Percentiles rank a stretch among this genome's conserved stretches.
Evolutionary conservation across 2,329 filamentous ascomycete genomes (phyloP).

Genomic region (Calonectria hawksworthii): DNA sequence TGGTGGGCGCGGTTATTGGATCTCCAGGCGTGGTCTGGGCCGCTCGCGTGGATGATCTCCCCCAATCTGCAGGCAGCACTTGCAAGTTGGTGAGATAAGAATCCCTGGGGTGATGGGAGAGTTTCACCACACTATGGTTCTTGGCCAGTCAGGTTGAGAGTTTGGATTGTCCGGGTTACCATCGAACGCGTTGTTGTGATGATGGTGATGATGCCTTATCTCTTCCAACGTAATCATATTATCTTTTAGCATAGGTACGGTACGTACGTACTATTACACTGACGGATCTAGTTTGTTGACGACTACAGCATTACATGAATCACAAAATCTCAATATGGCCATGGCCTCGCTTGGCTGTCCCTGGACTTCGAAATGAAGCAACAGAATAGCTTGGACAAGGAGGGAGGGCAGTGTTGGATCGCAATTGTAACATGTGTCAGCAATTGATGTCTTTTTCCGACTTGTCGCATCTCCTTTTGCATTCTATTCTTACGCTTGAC

Average conservation of each 20-base stretch:
- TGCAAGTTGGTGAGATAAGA: not conserved
- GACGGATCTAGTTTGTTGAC: not conserved
- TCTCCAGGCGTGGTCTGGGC: not conserved
- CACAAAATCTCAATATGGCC: not conserved
- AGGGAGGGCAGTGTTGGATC: not conserved
- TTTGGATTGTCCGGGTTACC: not conserved
- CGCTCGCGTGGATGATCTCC: not conserved
- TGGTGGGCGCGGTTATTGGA: slow-evolving; percentile 32
- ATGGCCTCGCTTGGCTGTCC: not conserved
- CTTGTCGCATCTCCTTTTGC: not conserved
- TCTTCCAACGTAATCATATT: not conserved
- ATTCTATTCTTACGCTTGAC: not conserved
- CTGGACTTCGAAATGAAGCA: not conserved
- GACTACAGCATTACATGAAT: not conserved
- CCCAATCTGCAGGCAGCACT: not conserved
- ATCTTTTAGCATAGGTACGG: not conserved
- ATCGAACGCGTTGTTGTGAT: not conserved
- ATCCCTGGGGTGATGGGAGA: not conserved
- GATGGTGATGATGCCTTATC: not conserved
- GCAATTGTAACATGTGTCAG: not conserved
- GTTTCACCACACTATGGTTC: not conserved
- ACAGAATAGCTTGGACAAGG: not conserved
- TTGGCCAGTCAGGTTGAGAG: not conserved
- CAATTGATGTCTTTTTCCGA: not conserved
- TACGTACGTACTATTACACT: not conserved